Evolutionary conservation across 352 stramenopile genomes (phyloP), one percentile per base, ranked within the genome.

Genomic region (Plasmopara viticola): DNA sequence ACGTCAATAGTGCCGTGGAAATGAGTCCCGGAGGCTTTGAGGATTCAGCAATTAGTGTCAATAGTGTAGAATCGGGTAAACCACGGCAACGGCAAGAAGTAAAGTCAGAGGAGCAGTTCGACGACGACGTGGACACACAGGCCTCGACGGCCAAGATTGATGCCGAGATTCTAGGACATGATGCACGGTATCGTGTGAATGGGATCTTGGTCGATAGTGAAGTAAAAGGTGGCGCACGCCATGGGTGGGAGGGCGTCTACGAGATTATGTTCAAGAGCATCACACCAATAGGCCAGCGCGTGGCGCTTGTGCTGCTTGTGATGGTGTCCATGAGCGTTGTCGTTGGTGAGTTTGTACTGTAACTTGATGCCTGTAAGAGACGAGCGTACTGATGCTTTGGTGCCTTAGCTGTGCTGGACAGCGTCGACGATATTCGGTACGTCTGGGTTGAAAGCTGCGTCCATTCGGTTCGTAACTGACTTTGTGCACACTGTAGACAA

Each of bases 291-390:
- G 79, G 79, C 6, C 79, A 87, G 47, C 51, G 73, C 17, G 67
- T 70, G 20, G 79, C 70, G 34, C 64, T 87, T 13, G 57, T 87
- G 28, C 48, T 90, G 51, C 62, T 90, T 9, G 53, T 86, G 5
- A 84, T 90, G 70, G 80, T 90, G 48, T 73, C 79, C 6, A 80
- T 71, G 40, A 90, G 79, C 47, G 77, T 90, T 10, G 57, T 78
- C 4, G 59, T 86, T 30, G 78, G 78, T 87, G 42, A 48, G 72
- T 72, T 5, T 15, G 31, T 56, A 33, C 20, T 56, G 25, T 39
- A 43, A 47, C 4, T 56, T 17, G 28, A 37, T 41, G n/a, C 0
- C 37, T 15, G 9, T 1, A 35, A 31, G 14, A 30, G 29, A 17
- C 6, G n/a, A 6, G 2, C 2, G 9, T 42, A 34, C 14, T 56